A percentile compares a stretch with the other conserved stretches of the same genome.
phyloP scores from a whole-genome alignment of 2,329 filamentous ascomycete species.

The Fusarium sp. region DNA sequence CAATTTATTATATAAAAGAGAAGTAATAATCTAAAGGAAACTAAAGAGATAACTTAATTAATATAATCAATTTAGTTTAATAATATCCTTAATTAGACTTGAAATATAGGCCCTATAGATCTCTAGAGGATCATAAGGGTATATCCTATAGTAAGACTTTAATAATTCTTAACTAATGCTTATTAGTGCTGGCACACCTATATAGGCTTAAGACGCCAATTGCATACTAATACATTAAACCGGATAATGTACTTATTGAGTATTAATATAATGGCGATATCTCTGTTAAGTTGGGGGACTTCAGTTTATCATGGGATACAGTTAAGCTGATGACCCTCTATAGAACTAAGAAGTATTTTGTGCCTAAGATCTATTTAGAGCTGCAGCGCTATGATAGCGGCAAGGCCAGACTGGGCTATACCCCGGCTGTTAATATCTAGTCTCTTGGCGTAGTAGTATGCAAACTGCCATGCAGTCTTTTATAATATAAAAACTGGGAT shows the following conservation, averaged over 20 bases:
- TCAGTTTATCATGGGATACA: conserved; percentile 92
- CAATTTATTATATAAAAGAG: no score
- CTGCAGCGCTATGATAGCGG: no score
- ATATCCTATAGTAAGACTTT: conserved; percentile 30
- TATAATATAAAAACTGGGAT: neutral
- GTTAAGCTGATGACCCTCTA: conserved; percentile 90
- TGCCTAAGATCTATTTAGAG: conserved; percentile 75
- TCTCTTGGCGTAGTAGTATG: conserved; percentile 80
- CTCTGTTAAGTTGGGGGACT: conserved; percentile 87
- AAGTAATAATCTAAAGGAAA: no score
- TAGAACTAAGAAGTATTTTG: conserved; percentile 88
- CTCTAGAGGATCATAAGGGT: neutral
- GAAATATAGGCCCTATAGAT: conserved; percentile 22
- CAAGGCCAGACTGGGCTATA: no score
- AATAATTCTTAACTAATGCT: conserved; percentile 22
- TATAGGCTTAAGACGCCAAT: conserved; percentile 57
- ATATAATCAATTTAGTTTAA: no score
- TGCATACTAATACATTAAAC: conserved; percentile 93
- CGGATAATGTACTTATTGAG: conserved; percentile 86
- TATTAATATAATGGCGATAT: conserved; percentile 74
- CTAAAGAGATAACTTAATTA: no score
- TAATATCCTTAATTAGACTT: conserved; percentile 20
- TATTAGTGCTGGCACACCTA: conserved; percentile 31
- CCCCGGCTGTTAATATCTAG: conserved; percentile 90
- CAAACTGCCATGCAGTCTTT: conserved; percentile 24